phyloP scores from a whole-genome alignment of 768 basidiomycete species.

The Lenzites betulinus region DNA sequence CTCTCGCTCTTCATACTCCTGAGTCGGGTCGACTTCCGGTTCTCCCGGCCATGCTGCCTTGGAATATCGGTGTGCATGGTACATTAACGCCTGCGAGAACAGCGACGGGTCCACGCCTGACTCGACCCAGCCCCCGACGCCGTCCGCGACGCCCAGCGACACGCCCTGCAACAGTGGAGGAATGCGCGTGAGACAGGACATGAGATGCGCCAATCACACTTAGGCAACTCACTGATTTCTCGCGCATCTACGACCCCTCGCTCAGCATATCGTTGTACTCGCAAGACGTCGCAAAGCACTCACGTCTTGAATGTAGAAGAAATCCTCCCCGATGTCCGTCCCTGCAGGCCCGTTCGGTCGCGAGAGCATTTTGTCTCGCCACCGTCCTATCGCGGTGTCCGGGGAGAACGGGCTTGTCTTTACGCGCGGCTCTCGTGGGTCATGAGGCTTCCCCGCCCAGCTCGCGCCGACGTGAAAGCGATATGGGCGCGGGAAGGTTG shows the following conservation, averaged over 20 bases:
- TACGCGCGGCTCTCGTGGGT: conserved; percentile 34
- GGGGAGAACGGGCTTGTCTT: conserved; percentile 54
- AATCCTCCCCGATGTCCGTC: conserved; percentile 56
- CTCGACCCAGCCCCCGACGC: conserved; percentile 90
- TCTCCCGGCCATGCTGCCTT: conserved; percentile 79
- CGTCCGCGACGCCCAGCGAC: conserved; percentile 86
- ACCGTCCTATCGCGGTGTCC: conserved; percentile 60
- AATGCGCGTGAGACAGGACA: conserved; percentile 17
- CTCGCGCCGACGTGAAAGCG: conserved; percentile 76
- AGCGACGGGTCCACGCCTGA: conserved; percentile 84
- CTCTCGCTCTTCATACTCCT: conserved; percentile 68
- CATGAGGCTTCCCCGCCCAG: conserved; percentile 73
- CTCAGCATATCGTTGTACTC: no score
- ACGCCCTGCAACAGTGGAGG: conserved; percentile 52
- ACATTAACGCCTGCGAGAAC: conserved; percentile 92
- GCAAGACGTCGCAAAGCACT: conserved; percentile 24
- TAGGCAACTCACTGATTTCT: conserved; percentile 64
- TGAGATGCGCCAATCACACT: neutral
- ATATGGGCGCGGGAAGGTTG: conserved; percentile 50
- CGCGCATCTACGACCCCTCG: conserved; percentile 59
- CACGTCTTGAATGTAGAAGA: conserved; percentile 72
- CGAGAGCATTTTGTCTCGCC: conserved; percentile 67
- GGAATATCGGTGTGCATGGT: conserved; percentile 74
- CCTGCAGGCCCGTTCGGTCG: conserved; percentile 43
- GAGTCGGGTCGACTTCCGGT: conserved; percentile 76